Evolutionary conservation across 1,284 basidiomycete genomes (phyloP), one percentile per base, ranked within the genome.

Genomic region (Microbotryum violaceum): DNA sequence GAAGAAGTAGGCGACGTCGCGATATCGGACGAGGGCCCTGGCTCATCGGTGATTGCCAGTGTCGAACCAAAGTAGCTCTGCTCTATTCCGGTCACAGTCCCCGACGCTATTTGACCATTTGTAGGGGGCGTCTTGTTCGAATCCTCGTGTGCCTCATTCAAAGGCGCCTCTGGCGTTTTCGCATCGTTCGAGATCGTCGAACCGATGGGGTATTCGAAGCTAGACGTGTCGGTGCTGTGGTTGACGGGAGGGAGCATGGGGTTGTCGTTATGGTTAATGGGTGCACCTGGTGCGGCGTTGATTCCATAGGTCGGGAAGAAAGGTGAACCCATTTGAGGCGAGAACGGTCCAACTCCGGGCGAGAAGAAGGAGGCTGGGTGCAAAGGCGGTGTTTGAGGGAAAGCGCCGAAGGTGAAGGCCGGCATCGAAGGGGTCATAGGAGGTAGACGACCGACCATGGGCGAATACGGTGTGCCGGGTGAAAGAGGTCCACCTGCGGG

Each of bases 401-500:
- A 71, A 18, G 73, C 70, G 18, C 75, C 74, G 50, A 78, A 75
- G 0, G 74, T 72, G 61, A 77, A 78, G 3, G 74, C 75, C 0
- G 77, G 77, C 76, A 78, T 77, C 9, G 74, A 74, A 4, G 75
- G 76, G 9, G 76, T 77, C 72, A 77, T 75, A 20, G 74, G 73
- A 14, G 64, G 63, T 8, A 71, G 62, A 6, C 63, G 60, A 23
- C 57, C 52, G n/a, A 45, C 33, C 29, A 64, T 46, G 3, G 63
- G 68, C 9, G 65, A 66, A 53, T 64, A 59, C 3, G 61, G 60
- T 4, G 59, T 55, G 6, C 16, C 33, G 47, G 20, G 49, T 53
- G 23, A 25, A 66, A 59, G 55, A n/a, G 7, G 51, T 45, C 47
- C 50, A 50, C n/a, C 16, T 20, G 21, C 67, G 64, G 63, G 42